These are phyloP conservation scores for Fraxinus albicans DNA, from an alignment of 305 asterid genomes.

Conservation along the genomic window DNA sequence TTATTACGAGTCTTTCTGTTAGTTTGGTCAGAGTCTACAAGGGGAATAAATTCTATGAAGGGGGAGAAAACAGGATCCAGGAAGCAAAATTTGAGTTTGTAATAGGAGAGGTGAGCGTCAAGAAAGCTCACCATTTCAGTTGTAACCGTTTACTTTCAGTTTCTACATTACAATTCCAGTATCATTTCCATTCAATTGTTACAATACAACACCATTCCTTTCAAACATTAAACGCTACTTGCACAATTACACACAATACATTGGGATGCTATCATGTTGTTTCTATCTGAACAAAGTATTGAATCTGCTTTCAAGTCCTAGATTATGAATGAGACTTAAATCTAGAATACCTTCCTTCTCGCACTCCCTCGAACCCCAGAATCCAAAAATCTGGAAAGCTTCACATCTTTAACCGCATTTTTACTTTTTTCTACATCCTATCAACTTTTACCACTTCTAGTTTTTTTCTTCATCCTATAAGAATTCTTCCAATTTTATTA, in stretches of 20 bases:
- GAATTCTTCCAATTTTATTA: background rate
- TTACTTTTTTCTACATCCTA: background rate
- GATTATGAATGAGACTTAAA: background rate
- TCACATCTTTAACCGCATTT: background rate
- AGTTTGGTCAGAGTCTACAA: background rate
- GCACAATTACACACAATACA: background rate
- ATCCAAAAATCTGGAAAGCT: background rate
- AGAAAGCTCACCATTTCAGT: background rate
- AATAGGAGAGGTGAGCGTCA: background rate
- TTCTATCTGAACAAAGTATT: background rate
- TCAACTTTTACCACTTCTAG: background rate
- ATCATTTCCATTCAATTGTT: background rate
- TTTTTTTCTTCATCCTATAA: background rate
- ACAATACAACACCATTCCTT: background rate
- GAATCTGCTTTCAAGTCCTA: background rate
- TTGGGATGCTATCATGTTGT: background rate
- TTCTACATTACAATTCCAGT: background rate
- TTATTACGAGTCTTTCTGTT: background rate
- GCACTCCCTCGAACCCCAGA: background rate
- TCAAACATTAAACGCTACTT: background rate
- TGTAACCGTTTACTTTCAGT: background rate
- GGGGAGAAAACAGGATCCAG: background rate
- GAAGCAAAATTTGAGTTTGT: background rate
- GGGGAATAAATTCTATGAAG: background rate
- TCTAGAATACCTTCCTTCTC: background rate